These are phyloP conservation scores for Penicillium silybi DNA, from an alignment of 495 filamentous ascomycete species.

Conservation along the genomic window DNA sequence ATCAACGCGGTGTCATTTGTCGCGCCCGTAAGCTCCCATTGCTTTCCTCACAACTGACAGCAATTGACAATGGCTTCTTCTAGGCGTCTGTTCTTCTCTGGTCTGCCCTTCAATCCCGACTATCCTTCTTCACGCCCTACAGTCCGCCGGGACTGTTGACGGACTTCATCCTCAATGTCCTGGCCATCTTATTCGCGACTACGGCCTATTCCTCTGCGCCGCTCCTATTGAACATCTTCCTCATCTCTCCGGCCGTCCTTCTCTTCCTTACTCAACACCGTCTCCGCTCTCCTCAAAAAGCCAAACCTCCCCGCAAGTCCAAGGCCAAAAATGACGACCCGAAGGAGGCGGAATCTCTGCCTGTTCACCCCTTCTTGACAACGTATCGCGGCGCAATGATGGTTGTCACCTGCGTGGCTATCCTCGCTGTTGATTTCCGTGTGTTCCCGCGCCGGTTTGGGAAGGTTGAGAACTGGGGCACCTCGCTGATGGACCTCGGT, in stretches of 20 bases:
- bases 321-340: constrained; percentile 23
- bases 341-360: constrained; percentile 50
- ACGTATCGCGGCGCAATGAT: constrained; percentile 89
- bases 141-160: constrained; percentile 59
- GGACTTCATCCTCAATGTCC: constrained; percentile 86
- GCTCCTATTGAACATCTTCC: constrained; percentile 68
- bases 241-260: constrained; percentile 64
- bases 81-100: constrained; percentile 81
- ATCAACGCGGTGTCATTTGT: constrained; percentile 82
- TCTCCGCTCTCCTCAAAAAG: constrained; percentile 46
- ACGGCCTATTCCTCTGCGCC: constrained; percentile 81
- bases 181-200: constrained; percentile 73
- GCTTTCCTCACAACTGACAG: background rate
- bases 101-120: constrained; percentile 84
- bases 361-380: constrained; percentile 86
- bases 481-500: constrained; percentile 95
- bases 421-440: constrained; percentile 94
- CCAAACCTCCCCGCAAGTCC: constrained; percentile 53
- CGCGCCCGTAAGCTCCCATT: constrained; percentile 63
- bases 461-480: constrained; percentile 98
- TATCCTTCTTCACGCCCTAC: constrained; percentile 78
- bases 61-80: background rate
- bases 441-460: constrained; percentile 92
- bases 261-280: constrained; percentile 50
- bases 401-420: constrained; percentile 85